A percentile compares a stretch with the other conserved stretches of the same genome.
Evolutionary conservation across 2,329 filamentous ascomycete species (phyloP).

Genomic region (Cladosporium oxysporum): DNA sequence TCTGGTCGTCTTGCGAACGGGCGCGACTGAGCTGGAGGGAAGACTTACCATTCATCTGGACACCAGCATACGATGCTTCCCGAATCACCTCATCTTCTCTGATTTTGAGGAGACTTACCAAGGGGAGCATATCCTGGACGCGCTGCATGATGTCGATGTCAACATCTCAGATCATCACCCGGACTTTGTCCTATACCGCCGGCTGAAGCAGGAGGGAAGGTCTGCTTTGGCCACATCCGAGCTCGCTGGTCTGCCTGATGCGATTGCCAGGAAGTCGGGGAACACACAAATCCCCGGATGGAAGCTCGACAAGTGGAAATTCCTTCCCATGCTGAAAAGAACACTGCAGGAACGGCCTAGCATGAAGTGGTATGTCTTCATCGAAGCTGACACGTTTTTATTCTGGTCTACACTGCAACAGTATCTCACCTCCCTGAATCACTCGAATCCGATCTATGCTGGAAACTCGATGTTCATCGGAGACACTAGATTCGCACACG

Average conservation of each 20-base stretch:
- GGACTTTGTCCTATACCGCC: slow-evolving; percentile 41
- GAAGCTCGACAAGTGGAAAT: slow-evolving; percentile 43
- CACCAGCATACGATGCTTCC: slow-evolving; percentile 57
- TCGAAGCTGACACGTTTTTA: slow-evolving; percentile 61
- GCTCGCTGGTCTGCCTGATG: slow-evolving; percentile 11
- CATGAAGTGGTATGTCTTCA: slow-evolving; percentile 61
- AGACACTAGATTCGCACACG: slow-evolving; percentile 54
- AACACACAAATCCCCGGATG: slow-evolving; percentile 24
- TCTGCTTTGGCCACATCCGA: slow-evolving; percentile 34
- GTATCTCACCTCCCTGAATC: slow-evolving; percentile 50
- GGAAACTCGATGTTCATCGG: slow-evolving; percentile 46
- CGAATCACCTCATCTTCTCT: slow-evolving; percentile 59
- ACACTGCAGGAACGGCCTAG: slow-evolving; percentile 44
- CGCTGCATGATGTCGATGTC: slow-evolving; percentile 35
- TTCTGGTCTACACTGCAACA: slow-evolving; percentile 54
- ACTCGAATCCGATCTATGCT: too few species aligned
- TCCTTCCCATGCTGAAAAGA: slow-evolving; percentile 39
- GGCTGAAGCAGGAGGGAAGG: slow-evolving; percentile 35
- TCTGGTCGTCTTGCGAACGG: slow-evolving; percentile 61
- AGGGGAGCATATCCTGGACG: slow-evolving; percentile 42
- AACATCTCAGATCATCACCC: slow-evolving; percentile 33
- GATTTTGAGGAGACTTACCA: slow-evolving; percentile 56
- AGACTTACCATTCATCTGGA: slow-evolving; percentile 58
- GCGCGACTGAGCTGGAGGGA: slow-evolving; percentile 57
- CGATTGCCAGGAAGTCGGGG: not conserved